Conservation (phyloP, 2,329 filamentous ascomycete genomes). For the Aspergillus brasiliensis region DNA sequence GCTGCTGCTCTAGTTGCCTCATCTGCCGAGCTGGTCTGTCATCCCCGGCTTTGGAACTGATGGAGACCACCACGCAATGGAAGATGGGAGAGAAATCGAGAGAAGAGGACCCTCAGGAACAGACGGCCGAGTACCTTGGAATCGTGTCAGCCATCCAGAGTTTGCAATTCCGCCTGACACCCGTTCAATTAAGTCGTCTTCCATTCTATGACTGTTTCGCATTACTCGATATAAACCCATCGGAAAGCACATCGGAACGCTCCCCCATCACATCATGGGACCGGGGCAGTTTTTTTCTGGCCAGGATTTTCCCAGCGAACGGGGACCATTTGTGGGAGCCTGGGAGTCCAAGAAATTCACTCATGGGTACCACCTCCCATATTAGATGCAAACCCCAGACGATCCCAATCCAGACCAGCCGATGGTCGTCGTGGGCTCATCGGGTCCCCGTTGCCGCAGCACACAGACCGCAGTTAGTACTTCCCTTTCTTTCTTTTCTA, state of each 20-base stretch:
- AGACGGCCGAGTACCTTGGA: constrained; percentile 3
- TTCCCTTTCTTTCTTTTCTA: neutral
- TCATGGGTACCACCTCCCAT: neutral
- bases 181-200: neutral
- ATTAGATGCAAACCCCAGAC: constrained; percentile 19
- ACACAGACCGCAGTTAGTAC: constrained; percentile 12
- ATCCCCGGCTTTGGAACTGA: constrained; percentile 1
- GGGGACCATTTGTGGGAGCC: neutral
- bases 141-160: neutral
- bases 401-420: constrained; percentile 20
- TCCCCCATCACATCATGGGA: constrained; percentile 2
- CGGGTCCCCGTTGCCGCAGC: constrained; percentile 8
- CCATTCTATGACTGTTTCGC: constrained; percentile 21
- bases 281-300: neutral
- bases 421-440: constrained; percentile 6
- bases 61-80: neutral
- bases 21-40: constrained; percentile 6
- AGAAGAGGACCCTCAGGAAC: neutral
- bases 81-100: neutral
- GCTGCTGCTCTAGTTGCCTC: constrained; percentile 2
- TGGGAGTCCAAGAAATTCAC: constrained; percentile 5
- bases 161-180: constrained; percentile 7
- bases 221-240: constrained; percentile 22
- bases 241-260: constrained; percentile 17
- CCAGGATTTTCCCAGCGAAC: neutral